Evolutionary conservation across 1,139 yeast genomes (phyloP), one percentile per base, ranked within the genome.

Genomic region (Candida tropicalis): DNA sequence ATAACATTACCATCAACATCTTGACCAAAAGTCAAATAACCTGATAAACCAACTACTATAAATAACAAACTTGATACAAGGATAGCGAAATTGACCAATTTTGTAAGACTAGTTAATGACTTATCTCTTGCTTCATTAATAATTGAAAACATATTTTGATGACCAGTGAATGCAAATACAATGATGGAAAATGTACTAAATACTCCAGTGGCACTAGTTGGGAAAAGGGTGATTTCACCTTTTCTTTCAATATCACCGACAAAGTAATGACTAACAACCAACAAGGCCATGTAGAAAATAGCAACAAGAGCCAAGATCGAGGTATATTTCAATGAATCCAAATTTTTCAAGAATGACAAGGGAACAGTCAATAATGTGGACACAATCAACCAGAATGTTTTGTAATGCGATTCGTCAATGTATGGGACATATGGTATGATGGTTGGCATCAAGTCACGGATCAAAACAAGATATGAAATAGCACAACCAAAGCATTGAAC

Each of bases 1-100:
- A 95, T 81, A 52, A 95, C 81, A 63, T 95, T 95, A 5, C 97
- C 98, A 35, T 57, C 55, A n/a, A 73, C 77, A 12, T 50, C 49
- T 41, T 65, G 65, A 31, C 79, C 79, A 55, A 73, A 73, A 2
- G 77, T 72, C 46, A 70, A 60, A 54, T 73, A 73, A 0, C 79
- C 79, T 1, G 73, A 44, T 35, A 73, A 50, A 0, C 79, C 78
- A 27, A 73, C 78, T 1, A 60, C 38, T 5, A 70, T 59, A 48
- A 73, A 73, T 33, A 71, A 60, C 2, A 43, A 49, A 1, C 73
- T 47, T 2, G 77, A 63, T 6, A 62, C 41, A 2, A 68, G 59
- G 36, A 88, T 73, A 2, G 95, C 81, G 4, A 73, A 52, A 37
- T 69, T 63, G 34, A 85, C 71, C 40, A 93, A 80, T n/a, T 55